These are phyloP conservation scores for Penicillium sp. DNA, from an alignment of 2,329 filamentous ascomycete genomes.

Conservation along the genomic window DNA sequence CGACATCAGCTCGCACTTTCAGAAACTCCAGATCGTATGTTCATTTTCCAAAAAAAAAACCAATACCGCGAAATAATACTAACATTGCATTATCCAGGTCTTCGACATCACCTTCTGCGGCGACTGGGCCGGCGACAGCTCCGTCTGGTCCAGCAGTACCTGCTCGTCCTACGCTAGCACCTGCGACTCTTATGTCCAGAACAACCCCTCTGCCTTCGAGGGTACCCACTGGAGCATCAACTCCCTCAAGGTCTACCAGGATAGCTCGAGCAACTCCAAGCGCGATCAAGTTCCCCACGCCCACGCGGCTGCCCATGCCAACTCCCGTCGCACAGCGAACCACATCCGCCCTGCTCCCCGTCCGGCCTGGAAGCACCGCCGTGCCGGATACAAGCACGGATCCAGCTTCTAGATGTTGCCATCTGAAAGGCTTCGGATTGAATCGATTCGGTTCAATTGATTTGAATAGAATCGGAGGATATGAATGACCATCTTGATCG, in stretches of 20 bases:
- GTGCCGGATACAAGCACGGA: conserved; percentile 10
- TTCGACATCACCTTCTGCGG: conserved; percentile 85
- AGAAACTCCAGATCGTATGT: conserved; percentile 65
- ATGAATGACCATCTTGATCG: not conserved
- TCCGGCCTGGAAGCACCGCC: conserved; percentile 14
- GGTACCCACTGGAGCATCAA: conserved; percentile 79
- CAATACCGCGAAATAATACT: not conserved
- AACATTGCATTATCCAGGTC: conserved; percentile 25
- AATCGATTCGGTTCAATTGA: not conserved
- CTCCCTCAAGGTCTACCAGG: conserved; percentile 65
- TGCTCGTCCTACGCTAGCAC: conserved; percentile 63
- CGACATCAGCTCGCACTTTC: conserved; percentile 70
- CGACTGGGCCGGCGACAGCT: conserved; percentile 75
- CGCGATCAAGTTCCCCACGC: not conserved
- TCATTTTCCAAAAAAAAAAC: not conserved
- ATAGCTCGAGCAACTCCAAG: conserved; percentile 6
- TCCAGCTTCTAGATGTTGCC: not conserved
- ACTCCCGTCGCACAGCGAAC: not conserved
- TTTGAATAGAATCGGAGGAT: not conserved
- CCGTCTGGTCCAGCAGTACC: conserved; percentile 62
- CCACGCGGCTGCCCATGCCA: conserved; percentile 6
- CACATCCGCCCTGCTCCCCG: conserved; percentile 6
- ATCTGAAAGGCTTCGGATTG: not conserved
- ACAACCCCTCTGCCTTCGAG: conserved; percentile 68
- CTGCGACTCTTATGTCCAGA: conserved; percentile 71